phyloP scores from a whole-genome alignment of 257 asterid species.

The Plantago elongata region DNA sequence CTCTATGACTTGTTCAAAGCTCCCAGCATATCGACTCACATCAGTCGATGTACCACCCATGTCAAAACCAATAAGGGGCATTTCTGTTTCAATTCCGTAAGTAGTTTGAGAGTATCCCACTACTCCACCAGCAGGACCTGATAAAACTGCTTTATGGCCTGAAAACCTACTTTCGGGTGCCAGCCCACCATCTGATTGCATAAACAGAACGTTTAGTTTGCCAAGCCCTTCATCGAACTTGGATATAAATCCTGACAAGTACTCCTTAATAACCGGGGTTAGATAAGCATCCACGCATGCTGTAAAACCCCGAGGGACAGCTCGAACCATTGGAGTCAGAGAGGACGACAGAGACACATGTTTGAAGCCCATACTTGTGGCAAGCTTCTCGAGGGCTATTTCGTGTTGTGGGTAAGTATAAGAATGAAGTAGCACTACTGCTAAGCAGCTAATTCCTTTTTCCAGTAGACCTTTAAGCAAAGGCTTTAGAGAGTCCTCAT shows the following conservation, averaged over 20 bases:
- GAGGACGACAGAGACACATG: slow-evolving; percentile 93
- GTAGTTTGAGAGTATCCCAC: slow-evolving; percentile 97
- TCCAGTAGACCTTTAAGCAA: slow-evolving; percentile 54
- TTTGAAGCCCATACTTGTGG: slow-evolving; percentile 74
- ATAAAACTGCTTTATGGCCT: slow-evolving; percentile 95
- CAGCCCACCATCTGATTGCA: slow-evolving; percentile 98
- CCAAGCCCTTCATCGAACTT: slow-evolving; percentile 78
- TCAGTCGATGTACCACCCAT: slow-evolving; percentile 99
- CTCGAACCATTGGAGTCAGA: slow-evolving; percentile 96
- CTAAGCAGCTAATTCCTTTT: slow-evolving; percentile 75
- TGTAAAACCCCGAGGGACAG: slow-evolving; percentile 95
- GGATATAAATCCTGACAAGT: slow-evolving; percentile 82
- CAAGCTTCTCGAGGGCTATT: slow-evolving; percentile 54
- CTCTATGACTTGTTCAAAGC: slow-evolving; percentile 86
- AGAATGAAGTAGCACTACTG: slow-evolving; percentile 87
- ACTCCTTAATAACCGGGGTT: slow-evolving; percentile 89
- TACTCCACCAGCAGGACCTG: slow-evolving; percentile 99
- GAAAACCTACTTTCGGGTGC: slow-evolving; percentile 94
- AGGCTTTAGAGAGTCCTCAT: slow-evolving; percentile 57
- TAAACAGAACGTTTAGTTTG: slow-evolving; percentile 71
- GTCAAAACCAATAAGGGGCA: slow-evolving; percentile 94
- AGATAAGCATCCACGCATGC: slow-evolving; percentile 96
- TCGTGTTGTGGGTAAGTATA: slow-evolving; percentile 89
- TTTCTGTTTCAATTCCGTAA: slow-evolving; percentile 70
- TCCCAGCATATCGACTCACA: slow-evolving; percentile 93